A percentile compares a stretch with the other conserved stretches of the same genome.
These are phyloP conservation scores for Spinellus fusiger DNA, from an alignment of 192 early-diverging fungal species.

Conservation along the genomic window DNA sequence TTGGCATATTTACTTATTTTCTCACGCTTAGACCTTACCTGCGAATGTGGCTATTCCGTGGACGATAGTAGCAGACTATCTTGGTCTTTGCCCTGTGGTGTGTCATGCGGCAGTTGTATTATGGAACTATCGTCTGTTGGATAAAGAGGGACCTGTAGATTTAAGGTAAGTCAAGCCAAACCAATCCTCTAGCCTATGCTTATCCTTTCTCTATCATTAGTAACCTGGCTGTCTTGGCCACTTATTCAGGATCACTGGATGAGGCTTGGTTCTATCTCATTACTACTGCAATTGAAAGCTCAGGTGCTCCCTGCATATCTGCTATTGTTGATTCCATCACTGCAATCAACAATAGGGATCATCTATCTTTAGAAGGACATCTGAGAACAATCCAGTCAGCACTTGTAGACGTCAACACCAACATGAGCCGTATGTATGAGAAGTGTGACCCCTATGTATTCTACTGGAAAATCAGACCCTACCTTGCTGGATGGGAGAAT, in stretches of 20 bases:
- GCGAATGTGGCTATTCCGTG: conserved; percentile 78
- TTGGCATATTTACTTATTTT: neutral
- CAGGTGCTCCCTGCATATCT: conserved; percentile 61
- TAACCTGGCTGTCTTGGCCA: conserved; percentile 79
- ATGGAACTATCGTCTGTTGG: conserved; percentile 92
- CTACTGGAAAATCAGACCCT: conserved; percentile 88
- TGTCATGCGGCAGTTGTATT: conserved; percentile 82
- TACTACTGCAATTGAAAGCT: conserved; percentile 81
- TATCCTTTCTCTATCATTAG: conserved; percentile 20
- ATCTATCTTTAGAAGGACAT: conserved; percentile 40
- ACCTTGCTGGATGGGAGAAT: conserved; percentile 87
- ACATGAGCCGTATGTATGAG: conserved; percentile 80
- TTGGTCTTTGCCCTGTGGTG: conserved; percentile 82
- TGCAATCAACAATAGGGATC: conserved; percentile 46
- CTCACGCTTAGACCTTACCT: conserved; percentile 57
- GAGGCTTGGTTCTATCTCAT: conserved; percentile 98
- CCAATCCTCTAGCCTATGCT: neutral
- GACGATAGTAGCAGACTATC: conserved; percentile 61
- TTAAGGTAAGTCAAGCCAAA: conserved; percentile 45
- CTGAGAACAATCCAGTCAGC: conserved; percentile 52
- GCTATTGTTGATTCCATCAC: conserved; percentile 66
- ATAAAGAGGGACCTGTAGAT: conserved; percentile 68
- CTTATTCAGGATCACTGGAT: conserved; percentile 82
- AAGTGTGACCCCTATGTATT: conserved; percentile 93
- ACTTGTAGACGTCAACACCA: conserved; percentile 45